Evolutionary conservation across 148 eudicot species (phyloP).

Genomic region (Amaranthus palmeri): DNA sequence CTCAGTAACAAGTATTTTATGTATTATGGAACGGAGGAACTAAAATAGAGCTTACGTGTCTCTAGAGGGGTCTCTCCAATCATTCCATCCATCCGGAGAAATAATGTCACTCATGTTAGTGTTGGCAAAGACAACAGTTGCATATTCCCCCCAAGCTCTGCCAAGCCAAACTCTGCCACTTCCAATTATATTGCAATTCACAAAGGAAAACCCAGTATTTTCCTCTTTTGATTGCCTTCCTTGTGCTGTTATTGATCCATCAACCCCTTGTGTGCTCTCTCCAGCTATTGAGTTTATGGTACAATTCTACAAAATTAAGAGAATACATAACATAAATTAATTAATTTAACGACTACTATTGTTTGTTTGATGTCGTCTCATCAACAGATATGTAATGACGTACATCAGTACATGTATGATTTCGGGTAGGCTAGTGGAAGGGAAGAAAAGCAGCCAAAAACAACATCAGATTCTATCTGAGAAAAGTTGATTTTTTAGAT

Average conservation of each 20-base stretch:
- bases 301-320: conserved; percentile 49
- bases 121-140: conserved; percentile 57
- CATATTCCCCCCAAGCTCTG: conserved; percentile 77
- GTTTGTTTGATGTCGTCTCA: no score
- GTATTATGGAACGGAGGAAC: no score
- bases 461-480: no score
- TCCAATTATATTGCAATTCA: conserved; percentile 58
- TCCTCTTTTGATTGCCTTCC: conserved; percentile 48
- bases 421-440: no score
- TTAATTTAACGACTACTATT: no score
- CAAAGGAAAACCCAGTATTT: conserved; percentile 70
- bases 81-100: conserved; percentile 81
- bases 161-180: conserved; percentile 82
- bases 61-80: conserved; percentile 65
- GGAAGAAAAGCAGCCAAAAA: no score
- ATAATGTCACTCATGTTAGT: conserved; percentile 60
- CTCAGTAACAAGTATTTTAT: no score
- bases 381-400: no score
- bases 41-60: conserved; percentile 76
- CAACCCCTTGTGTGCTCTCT: conserved; percentile 37
- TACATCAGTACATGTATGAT: no score
- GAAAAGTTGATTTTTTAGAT: no score
- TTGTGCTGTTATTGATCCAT: conserved; percentile 80
- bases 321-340: no score
- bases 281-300: conserved; percentile 60